These are phyloP conservation scores for Candida sithepensis DNA, from an alignment of 805 yeast species.

Conservation along the genomic window DNA sequence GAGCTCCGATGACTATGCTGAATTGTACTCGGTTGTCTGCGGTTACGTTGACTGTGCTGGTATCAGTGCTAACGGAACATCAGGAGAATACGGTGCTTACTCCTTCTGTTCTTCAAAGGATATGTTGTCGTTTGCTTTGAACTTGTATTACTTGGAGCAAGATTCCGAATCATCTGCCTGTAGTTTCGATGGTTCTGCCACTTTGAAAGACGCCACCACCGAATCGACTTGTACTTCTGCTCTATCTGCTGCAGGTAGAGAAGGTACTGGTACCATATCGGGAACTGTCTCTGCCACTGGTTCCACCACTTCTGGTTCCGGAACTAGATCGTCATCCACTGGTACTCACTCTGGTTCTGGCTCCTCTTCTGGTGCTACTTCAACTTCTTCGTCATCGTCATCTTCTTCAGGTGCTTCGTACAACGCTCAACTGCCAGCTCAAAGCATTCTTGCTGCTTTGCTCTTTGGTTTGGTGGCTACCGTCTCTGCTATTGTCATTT, in stretches of 20 bases:
- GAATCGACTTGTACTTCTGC: constrained; percentile 54
- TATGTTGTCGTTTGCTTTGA: constrained; percentile 60
- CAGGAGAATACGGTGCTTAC: constrained; percentile 67
- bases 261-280: constrained; percentile 61
- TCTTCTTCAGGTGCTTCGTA: constrained; percentile 1
- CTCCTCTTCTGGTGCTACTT: constrained; percentile 5
- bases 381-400: constrained; percentile 6
- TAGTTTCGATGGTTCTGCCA: constrained; percentile 67
- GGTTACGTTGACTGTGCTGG: constrained; percentile 53
- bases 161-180: constrained; percentile 49
- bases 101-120: constrained; percentile 70
- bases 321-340: no score
- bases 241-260: constrained; percentile 62
- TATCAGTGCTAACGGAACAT: constrained; percentile 57
- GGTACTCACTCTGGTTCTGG: constrained; percentile 1
- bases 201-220: constrained; percentile 44
- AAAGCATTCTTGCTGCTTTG: neutral
- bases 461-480: constrained; percentile 19
- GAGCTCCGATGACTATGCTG: constrained; percentile 52
- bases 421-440: neutral
- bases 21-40: constrained; percentile 58
- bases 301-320: constrained; percentile 13
- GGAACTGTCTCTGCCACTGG: constrained; percentile 27
- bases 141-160: constrained; percentile 55
- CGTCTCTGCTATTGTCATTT: constrained; percentile 21